A percentile compares a stretch with the other conserved stretches of the same genome.
Evolutionary conservation across 2,329 filamentous ascomycete species (phyloP).

Genomic region (Beauveria sp.): DNA sequence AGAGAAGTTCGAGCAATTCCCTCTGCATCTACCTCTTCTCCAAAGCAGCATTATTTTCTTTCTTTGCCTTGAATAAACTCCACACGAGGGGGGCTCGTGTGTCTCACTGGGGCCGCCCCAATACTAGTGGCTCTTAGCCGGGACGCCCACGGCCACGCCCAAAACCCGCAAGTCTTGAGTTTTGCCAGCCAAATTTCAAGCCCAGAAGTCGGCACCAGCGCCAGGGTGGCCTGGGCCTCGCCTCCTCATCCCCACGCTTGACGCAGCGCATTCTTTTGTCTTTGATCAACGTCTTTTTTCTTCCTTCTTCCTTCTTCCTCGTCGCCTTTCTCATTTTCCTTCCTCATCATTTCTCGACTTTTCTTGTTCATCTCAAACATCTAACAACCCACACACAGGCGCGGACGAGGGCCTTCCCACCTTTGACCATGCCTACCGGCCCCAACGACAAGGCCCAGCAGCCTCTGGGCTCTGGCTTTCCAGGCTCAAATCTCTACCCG

Average conservation of each 20-base stretch:
- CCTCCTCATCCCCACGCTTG: conserved; percentile 1
- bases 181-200: neutral
- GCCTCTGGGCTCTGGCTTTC: conserved; percentile 33
- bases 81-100: conserved; percentile 7
- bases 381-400: conserved; percentile 19
- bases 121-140: conserved; percentile 4
- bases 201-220: neutral
- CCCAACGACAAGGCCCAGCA: conserved; percentile 26
- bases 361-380: neutral
- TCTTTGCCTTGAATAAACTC: neutral
- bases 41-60: neutral
- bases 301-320: neutral
- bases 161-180: conserved; percentile 12
- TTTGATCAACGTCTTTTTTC: neutral
- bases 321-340: neutral
- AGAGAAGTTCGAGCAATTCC: too few relatives aligned
- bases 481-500: conserved; percentile 28
- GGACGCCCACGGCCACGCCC: conserved; percentile 6
- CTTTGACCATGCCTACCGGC: conserved; percentile 29
- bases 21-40: neutral
- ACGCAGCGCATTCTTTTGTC: conserved; percentile 12
- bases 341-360: conserved; percentile 3
- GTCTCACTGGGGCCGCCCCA: neutral
- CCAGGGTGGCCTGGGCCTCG: neutral
- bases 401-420: conserved; percentile 31